Percentiles rank a stretch among this genome's conserved stretches.
phyloP scores from a whole-genome alignment of 192 early-diverging fungal genomes.

The Powellomyces hirtus region DNA sequence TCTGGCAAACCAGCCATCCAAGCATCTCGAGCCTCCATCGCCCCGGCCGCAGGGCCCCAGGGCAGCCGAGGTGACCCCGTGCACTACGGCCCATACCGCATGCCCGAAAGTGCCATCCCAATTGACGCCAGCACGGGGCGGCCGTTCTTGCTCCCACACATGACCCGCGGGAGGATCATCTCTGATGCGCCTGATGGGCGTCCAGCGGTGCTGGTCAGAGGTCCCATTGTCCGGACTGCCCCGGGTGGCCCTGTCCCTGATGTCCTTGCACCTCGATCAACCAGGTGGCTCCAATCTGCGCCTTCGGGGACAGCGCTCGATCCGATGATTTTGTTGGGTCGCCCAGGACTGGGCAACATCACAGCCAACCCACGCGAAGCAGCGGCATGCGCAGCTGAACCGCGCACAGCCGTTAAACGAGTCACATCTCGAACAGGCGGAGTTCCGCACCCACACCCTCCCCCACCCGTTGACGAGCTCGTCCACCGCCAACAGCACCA shows the following conservation, averaged over 20 bases:
- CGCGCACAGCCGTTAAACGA: too few species aligned
- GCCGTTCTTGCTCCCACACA: not conserved
- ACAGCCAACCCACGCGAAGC: too few species aligned
- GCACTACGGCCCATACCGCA: not conserved
- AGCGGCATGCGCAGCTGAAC: too few species aligned
- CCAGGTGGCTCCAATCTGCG: not conserved
- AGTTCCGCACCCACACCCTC: too few species aligned
- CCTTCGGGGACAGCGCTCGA: not conserved
- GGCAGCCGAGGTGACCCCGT: not conserved
- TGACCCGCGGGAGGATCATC: conserved; percentile 2
- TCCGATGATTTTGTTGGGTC: too few species aligned
- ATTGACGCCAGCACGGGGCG: not conserved
- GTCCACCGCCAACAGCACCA: conserved; percentile 15
- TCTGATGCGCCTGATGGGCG: conserved; percentile 9
- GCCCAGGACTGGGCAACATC: too few species aligned
- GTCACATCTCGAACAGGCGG: too few species aligned
- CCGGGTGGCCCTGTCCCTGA: not conserved
- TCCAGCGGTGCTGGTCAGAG: not conserved
- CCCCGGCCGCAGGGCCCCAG: conserved; percentile 11
- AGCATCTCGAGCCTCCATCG: not conserved
- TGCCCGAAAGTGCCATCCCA: not conserved
- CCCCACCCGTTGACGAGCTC: conserved; percentile 7
- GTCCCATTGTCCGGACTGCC: not conserved
- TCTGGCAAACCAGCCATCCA: not conserved
- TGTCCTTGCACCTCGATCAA: not conserved